Percentiles rank a stretch among this genome's conserved stretches.
Evolutionary conservation across 768 basidiomycete genomes (phyloP).

Genomic region (Exidia glandulosa): DNA sequence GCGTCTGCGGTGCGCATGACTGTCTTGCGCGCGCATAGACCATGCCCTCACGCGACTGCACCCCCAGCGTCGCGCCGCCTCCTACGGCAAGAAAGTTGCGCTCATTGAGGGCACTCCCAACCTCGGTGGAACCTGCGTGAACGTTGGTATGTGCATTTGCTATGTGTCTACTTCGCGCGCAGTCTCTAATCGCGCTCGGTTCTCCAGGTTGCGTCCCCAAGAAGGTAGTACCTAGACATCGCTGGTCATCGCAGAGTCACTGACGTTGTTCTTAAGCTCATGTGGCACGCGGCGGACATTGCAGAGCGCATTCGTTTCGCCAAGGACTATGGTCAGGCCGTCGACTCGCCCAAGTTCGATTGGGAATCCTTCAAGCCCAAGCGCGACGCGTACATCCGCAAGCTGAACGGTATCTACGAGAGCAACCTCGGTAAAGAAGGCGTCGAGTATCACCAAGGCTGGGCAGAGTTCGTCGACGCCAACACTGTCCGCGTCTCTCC

Average conservation of each 20-base stretch:
- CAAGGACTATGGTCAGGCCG: slow-evolving; percentile 49
- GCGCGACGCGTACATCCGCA: slow-evolving; percentile 89
- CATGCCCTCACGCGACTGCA: not conserved
- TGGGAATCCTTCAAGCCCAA: slow-evolving; percentile 89
- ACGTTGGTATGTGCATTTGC: slow-evolving; percentile 59
- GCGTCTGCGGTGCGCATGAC: slow-evolving; percentile 19
- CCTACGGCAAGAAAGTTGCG: slow-evolving; percentile 88
- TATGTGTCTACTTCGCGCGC: slow-evolving; percentile 46
- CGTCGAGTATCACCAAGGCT: slow-evolving; percentile 79
- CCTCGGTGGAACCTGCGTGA: slow-evolving; percentile 94
- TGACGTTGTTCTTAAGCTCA: slow-evolving; percentile 44
- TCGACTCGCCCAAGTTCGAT: slow-evolving; percentile 55
- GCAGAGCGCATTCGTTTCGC: slow-evolving; percentile 71
- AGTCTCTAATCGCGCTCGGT: not conserved
- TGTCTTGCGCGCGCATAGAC: not conserved
- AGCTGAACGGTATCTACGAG: slow-evolving; percentile 85
- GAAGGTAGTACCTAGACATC: slow-evolving; percentile 53
- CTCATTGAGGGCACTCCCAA: slow-evolving; percentile 65
- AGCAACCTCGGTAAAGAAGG: slow-evolving; percentile 77
- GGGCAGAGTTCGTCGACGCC: slow-evolving; percentile 58
- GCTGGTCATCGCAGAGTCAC: slow-evolving; percentile 69
- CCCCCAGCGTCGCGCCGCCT: slow-evolving; percentile 88
- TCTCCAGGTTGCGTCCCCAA: slow-evolving; percentile 86
- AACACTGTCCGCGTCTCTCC: slow-evolving; percentile 63
- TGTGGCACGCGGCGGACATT: slow-evolving; percentile 95